Evolutionary conservation across 106 monocot genomes (phyloP), one percentile per base, ranked within the genome.

Genomic region (Posidonia australis): DNA sequence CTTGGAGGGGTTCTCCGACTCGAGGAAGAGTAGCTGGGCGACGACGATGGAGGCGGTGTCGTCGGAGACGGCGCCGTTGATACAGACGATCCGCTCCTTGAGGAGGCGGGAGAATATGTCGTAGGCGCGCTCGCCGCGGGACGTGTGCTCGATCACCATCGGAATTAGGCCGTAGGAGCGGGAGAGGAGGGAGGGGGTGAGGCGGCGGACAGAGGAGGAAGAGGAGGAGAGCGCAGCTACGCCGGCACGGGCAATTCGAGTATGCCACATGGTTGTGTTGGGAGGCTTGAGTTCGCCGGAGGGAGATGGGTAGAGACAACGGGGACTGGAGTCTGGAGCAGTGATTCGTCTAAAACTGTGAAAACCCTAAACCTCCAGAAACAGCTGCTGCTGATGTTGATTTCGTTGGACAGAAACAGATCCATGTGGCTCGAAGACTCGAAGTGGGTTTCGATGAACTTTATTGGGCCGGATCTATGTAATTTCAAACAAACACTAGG

Each of bases 111-210:
- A 94, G 83, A 94, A 94, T 76, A 89, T 94, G 75, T 94, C 89
- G 70, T 94, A 94, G n/a, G 93, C 89, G 28, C 93, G 86, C 66
- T 94, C 89, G 18, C 89, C 89, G 41, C 93, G 81, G 60, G 89
- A 89, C 51, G 93, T 89, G 65, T 94, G 93, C 81, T 94, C 93
- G 67, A 94, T 89, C 26, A 94, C 93, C 93, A 94, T 89, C 5
- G 89, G 93, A 10, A 93, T 79, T 36, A 94, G 83, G 54, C 74
- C 74, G 26, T 74, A 74, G 23, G 25, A 29, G 0, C 74, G 45
- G 36, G 60, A 46, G 22, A 26, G 19, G 48, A 56, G 19, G 59
- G 67, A 16, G 9, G 46, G 58, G 22, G 59, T 3, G 17, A 56
- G 36, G 24, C 56, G 55, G 65, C 28, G 47, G 44, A n/a, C 7